Conservation (phyloP, 441 rosid species). For the Hypseocharis bilobata region DNA sequence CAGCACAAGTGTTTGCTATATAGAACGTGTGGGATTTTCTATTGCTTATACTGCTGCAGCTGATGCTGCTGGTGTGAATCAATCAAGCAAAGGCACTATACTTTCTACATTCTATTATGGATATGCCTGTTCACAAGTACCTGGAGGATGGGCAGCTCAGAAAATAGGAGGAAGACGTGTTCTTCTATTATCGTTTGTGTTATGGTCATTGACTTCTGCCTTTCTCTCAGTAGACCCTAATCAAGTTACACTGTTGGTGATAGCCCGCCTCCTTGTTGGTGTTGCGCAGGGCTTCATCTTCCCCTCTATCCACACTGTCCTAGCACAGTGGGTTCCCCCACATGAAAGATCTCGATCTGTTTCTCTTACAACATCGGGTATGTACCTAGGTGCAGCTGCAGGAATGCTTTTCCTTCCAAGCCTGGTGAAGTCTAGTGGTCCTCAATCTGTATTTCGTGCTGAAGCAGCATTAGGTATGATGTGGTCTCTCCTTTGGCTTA, state of each 20-base stretch:
- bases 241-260: slow-evolving; percentile 46
- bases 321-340: slow-evolving; percentile 96
- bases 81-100: slow-evolving; percentile 76
- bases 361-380: slow-evolving; percentile 84
- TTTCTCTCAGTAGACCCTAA: slow-evolving; percentile 76
- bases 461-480: slow-evolving; percentile 71
- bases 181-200: slow-evolving; percentile 72
- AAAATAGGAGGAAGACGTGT: slow-evolving; percentile 74
- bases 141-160: slow-evolving; percentile 97
- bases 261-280: slow-evolving; percentile 85
- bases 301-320: slow-evolving; percentile 86
- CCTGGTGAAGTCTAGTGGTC: slow-evolving; percentile 71
- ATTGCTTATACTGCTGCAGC: slow-evolving; percentile 86
- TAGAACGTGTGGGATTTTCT: slow-evolving; percentile 92
- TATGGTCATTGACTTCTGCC: slow-evolving; percentile 85
- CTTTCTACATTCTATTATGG: slow-evolving; percentile 80
- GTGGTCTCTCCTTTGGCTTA: slow-evolving; percentile 80
- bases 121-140: slow-evolving; percentile 84
- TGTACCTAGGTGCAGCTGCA: slow-evolving; percentile 91
- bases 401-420: slow-evolving; percentile 87
- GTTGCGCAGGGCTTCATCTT: slow-evolving; percentile 94
- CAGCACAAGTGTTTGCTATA: slow-evolving; percentile 73
- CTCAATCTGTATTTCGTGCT: slow-evolving; percentile 69
- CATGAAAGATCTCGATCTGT: slow-evolving; percentile 94
- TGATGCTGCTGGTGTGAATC: slow-evolving; percentile 75